Conservation (phyloP, 441 rosid genomes). For the Gossypium davidsonii region DNA sequence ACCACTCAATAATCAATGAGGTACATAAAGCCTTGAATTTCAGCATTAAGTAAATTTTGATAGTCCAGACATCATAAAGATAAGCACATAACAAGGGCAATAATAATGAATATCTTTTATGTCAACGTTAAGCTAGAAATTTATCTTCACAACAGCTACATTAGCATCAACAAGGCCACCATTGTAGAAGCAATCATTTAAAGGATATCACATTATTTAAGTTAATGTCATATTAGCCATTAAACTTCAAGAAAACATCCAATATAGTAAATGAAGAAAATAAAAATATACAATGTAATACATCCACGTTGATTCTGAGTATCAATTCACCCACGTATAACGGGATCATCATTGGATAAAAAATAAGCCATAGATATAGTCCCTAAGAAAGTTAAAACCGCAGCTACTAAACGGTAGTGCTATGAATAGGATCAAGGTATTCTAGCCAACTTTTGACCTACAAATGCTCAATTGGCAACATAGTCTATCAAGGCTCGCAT, state of each 20-base stretch:
- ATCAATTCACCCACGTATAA: background rate
- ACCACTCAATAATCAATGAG: too few species aligned
- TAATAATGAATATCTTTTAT: too few species aligned
- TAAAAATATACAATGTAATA: background rate
- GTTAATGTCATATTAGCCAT: background rate
- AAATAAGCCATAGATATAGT: background rate
- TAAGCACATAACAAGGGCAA: too few species aligned
- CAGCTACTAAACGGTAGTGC: background rate
- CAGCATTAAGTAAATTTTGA: too few species aligned
- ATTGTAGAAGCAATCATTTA: background rate
- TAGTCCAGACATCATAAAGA: too few species aligned
- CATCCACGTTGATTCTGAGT: background rate
- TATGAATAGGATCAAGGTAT: background rate
- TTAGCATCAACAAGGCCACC: background rate
- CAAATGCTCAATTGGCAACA: background rate
- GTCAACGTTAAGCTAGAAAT: background rate
- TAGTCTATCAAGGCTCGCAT: background rate
- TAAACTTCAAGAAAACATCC: background rate
- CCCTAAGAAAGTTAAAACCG: background rate
- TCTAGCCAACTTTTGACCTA: background rate
- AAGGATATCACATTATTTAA: background rate
- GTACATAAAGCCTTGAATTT: too few species aligned
- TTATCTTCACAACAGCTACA: background rate
- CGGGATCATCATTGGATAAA: background rate
- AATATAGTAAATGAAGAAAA: background rate